These are phyloP conservation scores for Nicotiana benthamiana DNA, from an alignment of 257 asterid genomes.

Conservation along the genomic window DNA sequence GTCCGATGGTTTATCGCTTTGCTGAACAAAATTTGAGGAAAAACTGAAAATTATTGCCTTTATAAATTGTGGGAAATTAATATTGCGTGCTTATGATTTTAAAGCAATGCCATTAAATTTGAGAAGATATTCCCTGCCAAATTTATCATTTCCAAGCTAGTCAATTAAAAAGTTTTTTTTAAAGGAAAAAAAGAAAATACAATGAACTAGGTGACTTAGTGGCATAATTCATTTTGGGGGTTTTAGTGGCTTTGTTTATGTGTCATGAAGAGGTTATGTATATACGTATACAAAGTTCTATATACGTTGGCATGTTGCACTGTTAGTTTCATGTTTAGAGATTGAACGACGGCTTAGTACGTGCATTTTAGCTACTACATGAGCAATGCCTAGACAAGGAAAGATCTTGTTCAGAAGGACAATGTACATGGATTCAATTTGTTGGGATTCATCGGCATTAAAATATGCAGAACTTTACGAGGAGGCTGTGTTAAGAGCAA, in stretches of 20 bases:
- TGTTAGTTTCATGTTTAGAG: constrained; percentile 27
- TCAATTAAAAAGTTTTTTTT: no score
- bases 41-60: neutral
- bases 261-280: no score
- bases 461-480: constrained; percentile 65
- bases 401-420: constrained; percentile 50
- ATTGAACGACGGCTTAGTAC: constrained; percentile 49
- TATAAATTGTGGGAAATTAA: neutral
- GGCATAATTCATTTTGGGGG: neutral
- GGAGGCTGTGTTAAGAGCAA: constrained; percentile 56
- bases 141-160: no score
- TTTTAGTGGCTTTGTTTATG: no score
- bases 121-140: no score
- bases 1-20: neutral
- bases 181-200: no score
- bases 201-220: no score
- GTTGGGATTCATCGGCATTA: constrained; percentile 72
- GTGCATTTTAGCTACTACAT: constrained; percentile 49
- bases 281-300: no score
- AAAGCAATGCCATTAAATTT: neutral
- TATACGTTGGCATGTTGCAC: no score
- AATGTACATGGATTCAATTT: constrained; percentile 55
- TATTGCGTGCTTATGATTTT: neutral
- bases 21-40: neutral
- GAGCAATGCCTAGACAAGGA: constrained; percentile 44